Evolutionary conservation across 495 filamentous ascomycete genomes (phyloP), one percentile per base, ranked within the genome.

Genomic region (Parathielavia appendiculata): DNA sequence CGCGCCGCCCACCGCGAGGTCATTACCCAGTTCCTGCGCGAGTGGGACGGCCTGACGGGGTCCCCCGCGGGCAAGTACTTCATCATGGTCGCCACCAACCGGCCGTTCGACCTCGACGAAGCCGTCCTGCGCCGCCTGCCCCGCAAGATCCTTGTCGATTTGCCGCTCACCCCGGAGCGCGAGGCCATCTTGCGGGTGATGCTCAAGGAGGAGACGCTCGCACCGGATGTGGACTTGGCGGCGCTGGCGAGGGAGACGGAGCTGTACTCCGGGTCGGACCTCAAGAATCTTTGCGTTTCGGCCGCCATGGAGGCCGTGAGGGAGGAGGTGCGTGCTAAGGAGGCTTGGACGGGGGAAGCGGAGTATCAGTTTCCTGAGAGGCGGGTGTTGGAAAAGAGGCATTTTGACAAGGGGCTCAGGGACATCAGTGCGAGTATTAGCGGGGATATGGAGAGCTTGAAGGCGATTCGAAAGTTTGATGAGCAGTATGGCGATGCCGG

Each of bases 71-170:
- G 26, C 26, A 30, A 30, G 26, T 30, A 30, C 2, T 97, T 98
- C 71, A 95, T 98, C 69, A 97, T 98, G 95, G 91, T 97, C 0
- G 93, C 93, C n/a, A 96, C 91, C 13, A 97, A 97, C 68, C 78
- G 92, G 14, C 92, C 92, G 0, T 96, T 96, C 58, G 92, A 97
- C 65, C 81, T 98, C 1, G 93, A 98, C 65, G 93, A 98, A 64
- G 93, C 93, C 2, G 90, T 96, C 20, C 83, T 98, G 20, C 81
- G 93, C 1, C 80, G 87, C 32, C 80, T 98, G 20, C 95, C 93
- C 8, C 76, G 93, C 22, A 80, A 90, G 55, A 77, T 98, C 14
- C 78, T 97, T 0, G 86, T 98, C 43, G 93, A 98, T 68, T 78
- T 98, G 6, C 93, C 93, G 0, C 82, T 85, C 0, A 80, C 86